Evolutionary conservation across 495 filamentous ascomycete genomes (phyloP), one percentile per base, ranked within the genome.

Genomic region (Aspergillus sparsus): DNA sequence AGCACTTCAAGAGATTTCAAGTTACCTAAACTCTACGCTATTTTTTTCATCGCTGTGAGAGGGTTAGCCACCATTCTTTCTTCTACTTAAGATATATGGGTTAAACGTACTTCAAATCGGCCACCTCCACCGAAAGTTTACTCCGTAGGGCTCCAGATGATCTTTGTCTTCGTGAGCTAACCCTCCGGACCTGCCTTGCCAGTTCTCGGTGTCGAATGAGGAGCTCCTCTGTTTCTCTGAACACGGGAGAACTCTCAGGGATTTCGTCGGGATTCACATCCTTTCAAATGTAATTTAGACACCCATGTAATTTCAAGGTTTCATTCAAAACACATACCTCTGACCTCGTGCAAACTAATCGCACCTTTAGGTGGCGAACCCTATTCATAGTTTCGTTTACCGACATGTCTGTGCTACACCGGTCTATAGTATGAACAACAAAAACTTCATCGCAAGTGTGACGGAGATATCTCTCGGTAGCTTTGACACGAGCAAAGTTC

Each of bases 271-370:
- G 42, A 16, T 46, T 16, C 42, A 46, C 42, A 16, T 46, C 42
- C 42, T 46, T 15, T 46, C 8, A 0, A 13, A 13, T 7, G 18
- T n/a, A 8, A 46, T 46, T 16, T 46, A 27, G 21, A 27, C 42
- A 46, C 7, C 8, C 7, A 46, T 46, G 9, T 4, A 13, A 16
- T 46, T 16, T 16, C 12, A 16, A 46, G 6, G 18, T 8, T 2
- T 8, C n/a, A n/a, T 15, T 8, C 8, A 16, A 16, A 16, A 13
- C 7, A 46, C 42, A 0, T 46, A 46, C 42, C 42, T 46, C 42
- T 16, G 42, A 46, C 42, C 15, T 46, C 2, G 42, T 46, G 42
- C 42, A 46, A 46, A 46, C 42, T 46, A 46, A 15, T 8, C 42
- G 42, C 15, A 46, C 13, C 12, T 13, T 13, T 16, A 15, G 42